Evolutionary conservation across 139 green algal genomes (phyloP), one percentile per base, ranked within the genome.

Genomic region (Coccomyxa sp.): DNA sequence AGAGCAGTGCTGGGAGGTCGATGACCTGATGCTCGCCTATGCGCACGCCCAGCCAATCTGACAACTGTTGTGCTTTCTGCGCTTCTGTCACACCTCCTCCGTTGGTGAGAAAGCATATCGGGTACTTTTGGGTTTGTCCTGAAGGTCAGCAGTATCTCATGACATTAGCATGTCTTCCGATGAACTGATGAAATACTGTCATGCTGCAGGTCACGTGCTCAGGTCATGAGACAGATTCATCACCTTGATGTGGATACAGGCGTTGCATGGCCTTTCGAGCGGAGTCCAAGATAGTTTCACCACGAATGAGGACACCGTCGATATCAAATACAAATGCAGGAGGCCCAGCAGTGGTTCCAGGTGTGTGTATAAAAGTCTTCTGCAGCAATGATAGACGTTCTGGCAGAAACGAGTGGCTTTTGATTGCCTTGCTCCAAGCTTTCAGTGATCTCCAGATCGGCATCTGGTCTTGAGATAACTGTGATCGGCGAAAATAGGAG

Each of bases 71-170:
- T 11, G 95, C 94, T 84, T 96, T 96, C 16, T 78, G 14, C 0
- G 80, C 83, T 81, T 98, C 94, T 14, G 84, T 90, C 16, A 93
- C 86, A 38, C 94, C 94, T 57, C 94, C 94, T 4, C 94, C 92
- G 71, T 98, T 98, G 1, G 94, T 98, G 23, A 98, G 84, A 81
- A 97, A 97, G 13, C 86, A 87, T 0, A 91, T 83, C 0, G 92
- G 90, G 45, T 86, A 83, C 16, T 32, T 31, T 30, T 79, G 85
- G 57, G 51, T 76, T 13, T 74, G 57, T 3, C 79, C 84, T 87
- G 84, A 58, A 67, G 32, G 59, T 68, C 59, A 51, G 38, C 38
- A 51, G 0, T 59, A 3, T 67, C 51, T 51, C 38, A 57, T 45
- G 77, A 13, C 63, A 14, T 74, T 14, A 51, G 38, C 38, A 51